A percentile compares a stretch with the other conserved stretches of the same genome.
Conservation (phyloP, 2,329 filamentous ascomycete species). For the Fusarium falciforme region DNA sequence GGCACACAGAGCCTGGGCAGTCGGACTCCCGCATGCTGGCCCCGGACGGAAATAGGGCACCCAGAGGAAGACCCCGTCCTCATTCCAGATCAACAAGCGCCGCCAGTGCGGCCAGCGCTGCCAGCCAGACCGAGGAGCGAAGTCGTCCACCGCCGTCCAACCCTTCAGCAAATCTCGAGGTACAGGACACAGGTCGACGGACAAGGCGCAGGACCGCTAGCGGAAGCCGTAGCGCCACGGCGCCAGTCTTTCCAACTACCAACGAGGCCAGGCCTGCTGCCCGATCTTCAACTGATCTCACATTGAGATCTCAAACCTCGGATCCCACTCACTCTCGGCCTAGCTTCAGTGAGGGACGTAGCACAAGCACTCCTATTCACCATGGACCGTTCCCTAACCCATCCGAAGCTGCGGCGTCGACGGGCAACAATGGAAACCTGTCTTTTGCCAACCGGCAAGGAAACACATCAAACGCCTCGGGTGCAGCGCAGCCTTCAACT, state of each 20-base stretch:
- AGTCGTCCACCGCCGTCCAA: slow-evolving; percentile 60
- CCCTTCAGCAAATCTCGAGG: slow-evolving; percentile 45
- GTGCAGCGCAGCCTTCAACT: slow-evolving; percentile 13
- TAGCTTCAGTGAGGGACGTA: slow-evolving; percentile 56
- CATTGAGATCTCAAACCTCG: slow-evolving; percentile 54
- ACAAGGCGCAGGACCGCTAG: slow-evolving; percentile 64
- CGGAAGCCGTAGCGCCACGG: slow-evolving; percentile 65
- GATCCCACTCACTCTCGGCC: slow-evolving; percentile 54
- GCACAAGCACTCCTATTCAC: slow-evolving; percentile 52
- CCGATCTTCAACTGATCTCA: slow-evolving; percentile 75
- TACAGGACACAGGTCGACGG: slow-evolving; percentile 45
- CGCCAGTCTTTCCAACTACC: slow-evolving; percentile 56
- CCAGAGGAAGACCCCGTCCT: slow-evolving; percentile 51
- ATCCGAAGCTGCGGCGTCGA: slow-evolving; percentile 31
- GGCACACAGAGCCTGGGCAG: slow-evolving; percentile 37
- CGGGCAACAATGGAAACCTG: slow-evolving; percentile 39
- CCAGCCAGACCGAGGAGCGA: slow-evolving; percentile 58
- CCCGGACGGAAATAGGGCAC: slow-evolving; percentile 40
- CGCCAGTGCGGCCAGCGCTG: slow-evolving; percentile 54
- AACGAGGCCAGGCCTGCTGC: slow-evolving; percentile 62
- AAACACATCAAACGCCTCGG: slow-evolving; percentile 20
- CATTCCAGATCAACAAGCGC: slow-evolving; percentile 61
- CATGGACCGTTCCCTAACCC: slow-evolving; percentile 39
- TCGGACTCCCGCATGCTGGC: slow-evolving; percentile 45
- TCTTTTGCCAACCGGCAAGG: slow-evolving; percentile 54